phyloP scores from a whole-genome alignment of 805 yeast species.

The Schwanniomyces yamadae region DNA sequence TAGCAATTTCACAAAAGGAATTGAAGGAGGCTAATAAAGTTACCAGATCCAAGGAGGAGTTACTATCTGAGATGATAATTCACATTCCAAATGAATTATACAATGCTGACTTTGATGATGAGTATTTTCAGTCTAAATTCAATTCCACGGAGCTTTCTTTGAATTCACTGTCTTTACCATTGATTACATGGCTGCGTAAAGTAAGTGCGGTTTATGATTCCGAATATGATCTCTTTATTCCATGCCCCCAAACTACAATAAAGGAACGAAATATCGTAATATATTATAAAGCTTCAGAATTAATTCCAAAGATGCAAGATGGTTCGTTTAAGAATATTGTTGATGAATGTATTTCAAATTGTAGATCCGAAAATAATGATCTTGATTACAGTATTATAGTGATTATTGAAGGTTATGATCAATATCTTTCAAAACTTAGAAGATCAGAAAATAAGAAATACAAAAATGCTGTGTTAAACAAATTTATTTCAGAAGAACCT shows the following conservation, averaged over 20 bases:
- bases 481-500: conserved; percentile 8
- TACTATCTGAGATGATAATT: conserved; percentile 50
- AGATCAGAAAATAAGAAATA: conserved; percentile 47
- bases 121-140: conserved; percentile 14
- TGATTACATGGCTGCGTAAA: conserved; percentile 52
- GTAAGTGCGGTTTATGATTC: conserved; percentile 49
- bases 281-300: conserved; percentile 46
- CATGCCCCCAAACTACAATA: conserved; percentile 40
- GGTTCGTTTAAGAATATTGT: conserved; percentile 9
- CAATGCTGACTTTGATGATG: conserved; percentile 25
- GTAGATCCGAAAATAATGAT: conserved; percentile 1
- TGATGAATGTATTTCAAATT: conserved; percentile 1
- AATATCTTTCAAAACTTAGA: conserved; percentile 42
- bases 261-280: conserved; percentile 47
- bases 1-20: conserved; percentile 22
- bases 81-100: conserved; percentile 33
- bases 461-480: conserved; percentile 32
- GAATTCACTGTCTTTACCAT: conserved; percentile 32
- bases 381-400: conserved; percentile 32
- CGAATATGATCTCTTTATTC: conserved; percentile 52
- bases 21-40: conserved; percentile 35
- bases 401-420: conserved; percentile 50
- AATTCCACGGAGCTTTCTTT: conserved; percentile 23
- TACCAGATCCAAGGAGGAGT: conserved; percentile 47
- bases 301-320: conserved; percentile 26